phyloP scores from a whole-genome alignment of 352 stramenopile species.

The Phytophthora citricola region DNA sequence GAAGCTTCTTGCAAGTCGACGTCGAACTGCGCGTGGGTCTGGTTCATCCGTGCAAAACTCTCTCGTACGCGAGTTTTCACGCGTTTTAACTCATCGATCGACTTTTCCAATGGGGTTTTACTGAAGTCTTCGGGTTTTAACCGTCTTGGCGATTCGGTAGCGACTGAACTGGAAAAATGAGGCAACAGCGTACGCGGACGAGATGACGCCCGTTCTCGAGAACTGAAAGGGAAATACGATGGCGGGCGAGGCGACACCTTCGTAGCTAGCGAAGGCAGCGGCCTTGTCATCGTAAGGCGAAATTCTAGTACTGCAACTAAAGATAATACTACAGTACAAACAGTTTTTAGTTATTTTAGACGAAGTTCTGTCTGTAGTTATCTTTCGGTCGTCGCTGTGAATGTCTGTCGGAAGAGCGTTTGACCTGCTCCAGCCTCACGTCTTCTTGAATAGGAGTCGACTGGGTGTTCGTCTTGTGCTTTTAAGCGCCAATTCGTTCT shows the following conservation, averaged over 20 bases:
- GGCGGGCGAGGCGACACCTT: conserved; percentile 20
- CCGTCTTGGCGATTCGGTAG: conserved; percentile 2
- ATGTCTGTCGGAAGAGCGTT: conserved; percentile 19
- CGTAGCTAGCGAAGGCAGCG: conserved; percentile 19
- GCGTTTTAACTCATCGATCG: conserved; percentile 28
- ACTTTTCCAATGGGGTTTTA: conserved; percentile 37
- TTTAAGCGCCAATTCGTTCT: conserved; percentile 12
- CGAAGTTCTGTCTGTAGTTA: conserved; percentile 42
- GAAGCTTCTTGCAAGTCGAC: conserved; percentile 36
- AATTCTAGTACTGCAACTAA: background rate
- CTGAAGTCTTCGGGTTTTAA: conserved; percentile 30
- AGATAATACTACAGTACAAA: background rate
- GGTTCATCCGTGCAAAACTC: conserved; percentile 43
- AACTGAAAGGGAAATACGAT: conserved; percentile 20
- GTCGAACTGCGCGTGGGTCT: conserved; percentile 43
- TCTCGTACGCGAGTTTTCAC: conserved; percentile 24
- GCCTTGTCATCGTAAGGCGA: conserved; percentile 16
- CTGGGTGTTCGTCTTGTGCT: conserved; percentile 8
- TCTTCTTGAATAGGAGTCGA: conserved; percentile 15
- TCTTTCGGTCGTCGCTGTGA: conserved; percentile 27
- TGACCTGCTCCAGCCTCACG: conserved; percentile 13
- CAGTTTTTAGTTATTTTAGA: conserved; percentile 22
- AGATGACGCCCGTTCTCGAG: conserved; percentile 17
- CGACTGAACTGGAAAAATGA: conserved; percentile 40
- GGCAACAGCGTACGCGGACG: conserved; percentile 21